A percentile compares a stretch with the other conserved stretches of the same genome.
phyloP scores from a whole-genome alignment of 306 rosid species.

The Prunus campanulata region DNA sequence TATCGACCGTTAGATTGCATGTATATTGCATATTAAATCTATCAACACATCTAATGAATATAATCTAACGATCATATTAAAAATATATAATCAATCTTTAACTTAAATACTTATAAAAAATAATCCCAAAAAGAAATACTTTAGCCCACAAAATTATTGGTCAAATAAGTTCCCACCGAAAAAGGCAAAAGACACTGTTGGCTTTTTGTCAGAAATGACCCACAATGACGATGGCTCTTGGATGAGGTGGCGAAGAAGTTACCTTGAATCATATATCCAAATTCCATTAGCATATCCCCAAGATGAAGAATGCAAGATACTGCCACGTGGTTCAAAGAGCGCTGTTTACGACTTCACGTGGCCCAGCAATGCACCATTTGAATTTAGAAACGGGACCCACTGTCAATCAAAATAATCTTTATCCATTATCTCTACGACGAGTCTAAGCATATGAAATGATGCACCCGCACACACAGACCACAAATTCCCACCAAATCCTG shows the following conservation, averaged over 20 bases:
- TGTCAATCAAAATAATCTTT: neutral
- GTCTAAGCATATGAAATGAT: neutral
- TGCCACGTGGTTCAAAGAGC: neutral
- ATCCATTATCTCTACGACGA: neutral
- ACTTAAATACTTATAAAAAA: too few relatives aligned
- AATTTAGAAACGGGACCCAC: neutral
- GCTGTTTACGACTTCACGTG: neutral
- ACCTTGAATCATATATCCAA: neutral
- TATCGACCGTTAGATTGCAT: rapidly evolving
- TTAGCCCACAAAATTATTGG: too few relatives aligned
- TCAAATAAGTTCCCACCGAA: too few relatives aligned
- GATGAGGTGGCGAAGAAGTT: neutral
- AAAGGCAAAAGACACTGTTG: too few relatives aligned
- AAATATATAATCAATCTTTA: too few relatives aligned
- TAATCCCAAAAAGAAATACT: too few relatives aligned
- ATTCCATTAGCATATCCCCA: neutral
- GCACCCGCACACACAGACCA: neutral
- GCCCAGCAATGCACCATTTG: neutral
- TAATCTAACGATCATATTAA: too few relatives aligned
- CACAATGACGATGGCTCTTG: neutral
- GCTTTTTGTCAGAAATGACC: neutral
- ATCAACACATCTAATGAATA: too few relatives aligned
- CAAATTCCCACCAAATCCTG: neutral
- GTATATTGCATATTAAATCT: too few relatives aligned
- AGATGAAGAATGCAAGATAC: neutral